Evolutionary conservation across 2,329 filamentous ascomycete genomes (phyloP).

Genomic region (Chaetomiaceae sp.): DNA sequence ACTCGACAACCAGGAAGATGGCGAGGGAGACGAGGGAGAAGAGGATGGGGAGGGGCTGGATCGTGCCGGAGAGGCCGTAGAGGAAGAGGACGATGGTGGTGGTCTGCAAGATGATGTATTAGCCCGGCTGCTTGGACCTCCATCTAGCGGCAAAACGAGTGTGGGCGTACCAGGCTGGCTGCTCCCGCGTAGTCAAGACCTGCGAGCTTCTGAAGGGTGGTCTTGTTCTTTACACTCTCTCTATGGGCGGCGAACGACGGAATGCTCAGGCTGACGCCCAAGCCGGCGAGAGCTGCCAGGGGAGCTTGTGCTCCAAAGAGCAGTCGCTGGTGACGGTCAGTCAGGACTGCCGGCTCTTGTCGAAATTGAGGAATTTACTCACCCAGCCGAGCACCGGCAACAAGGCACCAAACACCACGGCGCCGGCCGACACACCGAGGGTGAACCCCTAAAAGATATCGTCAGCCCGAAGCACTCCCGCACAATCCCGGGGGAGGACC

Average conservation of each 20-base stretch:
- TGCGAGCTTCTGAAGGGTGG: slow-evolving; percentile 50
- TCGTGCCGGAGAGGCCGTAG: slow-evolving; percentile 58
- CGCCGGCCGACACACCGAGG: slow-evolving; percentile 30
- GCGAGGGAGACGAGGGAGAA: slow-evolving; percentile 49
- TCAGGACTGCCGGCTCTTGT: too few species aligned
- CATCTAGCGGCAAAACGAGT: too few species aligned
- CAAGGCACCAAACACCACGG: slow-evolving; percentile 31
- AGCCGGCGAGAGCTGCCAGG: slow-evolving; percentile 54
- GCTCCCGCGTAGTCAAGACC: slow-evolving; percentile 73
- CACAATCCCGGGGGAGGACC: slow-evolving; percentile 42
- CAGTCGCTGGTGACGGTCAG: slow-evolving; percentile 47
- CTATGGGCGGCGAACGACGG: slow-evolving; percentile 39
- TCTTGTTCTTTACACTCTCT: slow-evolving; percentile 36
- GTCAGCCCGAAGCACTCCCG: too few species aligned
- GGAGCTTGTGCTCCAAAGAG: slow-evolving; percentile 72
- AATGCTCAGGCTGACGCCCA: slow-evolving; percentile 60
- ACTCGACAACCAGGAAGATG: slow-evolving; percentile 59
- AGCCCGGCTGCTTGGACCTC: too few species aligned
- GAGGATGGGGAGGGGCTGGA: slow-evolving; percentile 56
- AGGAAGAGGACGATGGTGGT: slow-evolving; percentile 66
- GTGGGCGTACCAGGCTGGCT: slow-evolving; percentile 50
- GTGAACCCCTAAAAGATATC: slow-evolving; percentile 33
- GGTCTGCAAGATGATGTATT: slow-evolving; percentile 40
- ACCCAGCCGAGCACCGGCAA: slow-evolving; percentile 61
- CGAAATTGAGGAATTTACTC: too few species aligned